A percentile compares a stretch with the other conserved stretches of the same genome.
These are phyloP conservation scores for Calycina marina DNA, from an alignment of 2,329 filamentous ascomycete species.

Conservation along the genomic window DNA sequence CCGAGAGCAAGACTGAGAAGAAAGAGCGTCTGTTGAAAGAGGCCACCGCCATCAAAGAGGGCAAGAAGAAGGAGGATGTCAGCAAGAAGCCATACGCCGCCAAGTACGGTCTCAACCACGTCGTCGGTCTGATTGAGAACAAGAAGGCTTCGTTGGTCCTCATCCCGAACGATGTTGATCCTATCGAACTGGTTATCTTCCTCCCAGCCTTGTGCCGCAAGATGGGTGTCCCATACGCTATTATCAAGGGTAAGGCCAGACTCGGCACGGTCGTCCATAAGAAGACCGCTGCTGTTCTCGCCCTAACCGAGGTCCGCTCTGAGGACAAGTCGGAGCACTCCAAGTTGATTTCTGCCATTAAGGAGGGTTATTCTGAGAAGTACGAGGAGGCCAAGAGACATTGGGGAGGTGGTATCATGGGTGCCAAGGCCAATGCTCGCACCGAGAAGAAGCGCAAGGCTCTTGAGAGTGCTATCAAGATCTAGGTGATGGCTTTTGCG, in stretches of 20 bases:
- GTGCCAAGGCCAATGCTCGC: constrained; percentile 73
- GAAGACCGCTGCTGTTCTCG: constrained; percentile 97
- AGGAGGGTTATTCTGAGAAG: constrained; percentile 96
- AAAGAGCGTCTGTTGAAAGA: constrained; percentile 98
- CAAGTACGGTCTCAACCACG: constrained; percentile 99
- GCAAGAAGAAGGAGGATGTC: constrained; percentile 99
- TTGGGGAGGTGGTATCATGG: constrained; percentile 99
- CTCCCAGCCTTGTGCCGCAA: constrained; percentile 98
- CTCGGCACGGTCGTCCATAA: constrained; percentile 99
- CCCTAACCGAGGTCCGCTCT: constrained; percentile 87
- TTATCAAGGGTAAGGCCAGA: constrained; percentile 99
- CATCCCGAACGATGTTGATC: constrained; percentile 98
- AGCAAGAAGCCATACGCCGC: constrained; percentile 99
- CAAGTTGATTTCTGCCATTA: constrained; percentile 91
- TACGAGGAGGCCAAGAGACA: constrained; percentile 80
- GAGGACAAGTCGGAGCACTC: constrained; percentile 98
- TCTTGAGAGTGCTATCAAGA: constrained; percentile 89
- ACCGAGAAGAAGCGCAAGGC: constrained; percentile 65
- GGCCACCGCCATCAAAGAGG: constrained; percentile 92
- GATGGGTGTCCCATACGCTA: constrained; percentile 99
- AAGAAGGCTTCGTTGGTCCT: constrained; percentile 98
- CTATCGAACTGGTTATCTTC: constrained; percentile 99
- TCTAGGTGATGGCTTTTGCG: constrained; percentile 42
- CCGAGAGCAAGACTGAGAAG: constrained; percentile 98
- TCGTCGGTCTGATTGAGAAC: constrained; percentile 93